Conservation (phyloP, 495 filamentous ascomycete species). For the Penicillium longicatenatum region DNA sequence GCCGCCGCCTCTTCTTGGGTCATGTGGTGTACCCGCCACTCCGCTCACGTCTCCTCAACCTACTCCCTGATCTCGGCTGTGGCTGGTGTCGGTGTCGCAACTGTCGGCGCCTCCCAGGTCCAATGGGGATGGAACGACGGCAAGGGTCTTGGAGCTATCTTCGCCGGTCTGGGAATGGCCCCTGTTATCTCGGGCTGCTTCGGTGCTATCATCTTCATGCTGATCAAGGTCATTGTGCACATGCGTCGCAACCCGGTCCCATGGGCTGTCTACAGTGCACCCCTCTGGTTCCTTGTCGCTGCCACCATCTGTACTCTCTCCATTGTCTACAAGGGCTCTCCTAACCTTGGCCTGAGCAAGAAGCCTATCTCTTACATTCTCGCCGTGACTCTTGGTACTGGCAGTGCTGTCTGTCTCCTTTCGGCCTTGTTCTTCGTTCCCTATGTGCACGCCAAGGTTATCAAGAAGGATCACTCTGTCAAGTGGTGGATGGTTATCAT, state of each 20-base stretch:
- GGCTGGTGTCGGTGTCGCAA: conserved; percentile 63
- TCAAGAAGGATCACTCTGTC: conserved; percentile 55
- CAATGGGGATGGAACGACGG: conserved; percentile 65
- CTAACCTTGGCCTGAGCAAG: conserved; percentile 54
- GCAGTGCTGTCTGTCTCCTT: conserved; percentile 52
- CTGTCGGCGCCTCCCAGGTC: conserved; percentile 56
- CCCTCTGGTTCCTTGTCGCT: conserved; percentile 61
- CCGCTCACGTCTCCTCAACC: conserved; percentile 63
- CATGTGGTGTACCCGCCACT: conserved; percentile 65
- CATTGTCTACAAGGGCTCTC: conserved; percentile 67
- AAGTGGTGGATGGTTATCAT: conserved; percentile 55
- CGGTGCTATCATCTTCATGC: conserved; percentile 58
- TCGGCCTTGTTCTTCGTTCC: conserved; percentile 62
- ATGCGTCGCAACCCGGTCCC: conserved; percentile 57
- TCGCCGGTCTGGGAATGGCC: conserved; percentile 62
- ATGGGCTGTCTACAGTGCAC: conserved; percentile 59
- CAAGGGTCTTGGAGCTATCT: conserved; percentile 61
- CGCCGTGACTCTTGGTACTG: conserved; percentile 56
- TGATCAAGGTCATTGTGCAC: conserved; percentile 61
- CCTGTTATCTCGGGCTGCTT: conserved; percentile 59
- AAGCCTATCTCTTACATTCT: conserved; percentile 58
- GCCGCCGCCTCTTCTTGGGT: conserved; percentile 57
- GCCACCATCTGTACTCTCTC: conserved; percentile 59
- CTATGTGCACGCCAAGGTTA: conserved; percentile 53
- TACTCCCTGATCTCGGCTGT: conserved; percentile 66